phyloP scores from a whole-genome alignment of 2,329 filamentous ascomycete species.

The Aspergillus floridensis region DNA sequence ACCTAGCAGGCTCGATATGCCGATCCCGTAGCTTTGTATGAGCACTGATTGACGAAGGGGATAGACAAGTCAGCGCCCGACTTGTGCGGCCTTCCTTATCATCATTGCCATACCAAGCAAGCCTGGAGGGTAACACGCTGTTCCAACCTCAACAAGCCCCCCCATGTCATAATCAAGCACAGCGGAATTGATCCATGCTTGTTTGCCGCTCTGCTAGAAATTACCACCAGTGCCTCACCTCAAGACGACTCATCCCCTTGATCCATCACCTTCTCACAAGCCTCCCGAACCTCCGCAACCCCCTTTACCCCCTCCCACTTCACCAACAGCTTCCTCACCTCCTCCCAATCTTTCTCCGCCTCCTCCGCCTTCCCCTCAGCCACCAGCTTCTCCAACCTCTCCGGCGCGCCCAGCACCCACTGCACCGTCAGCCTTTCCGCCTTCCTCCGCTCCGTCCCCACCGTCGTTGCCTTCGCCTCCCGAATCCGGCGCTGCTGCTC shows the following conservation, averaged over 20 bases:
- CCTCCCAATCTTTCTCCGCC: conserved; percentile 43
- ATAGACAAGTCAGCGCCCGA: not conserved
- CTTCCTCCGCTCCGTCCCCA: conserved; percentile 19
- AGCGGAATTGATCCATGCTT: no score
- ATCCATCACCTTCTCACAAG: conserved; percentile 42
- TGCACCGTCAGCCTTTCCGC: conserved; percentile 43
- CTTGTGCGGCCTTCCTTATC: not conserved
- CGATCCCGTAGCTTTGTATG: not conserved
- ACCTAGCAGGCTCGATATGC: not conserved
- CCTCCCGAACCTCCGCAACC: conserved; percentile 38
- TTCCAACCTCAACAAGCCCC: not conserved
- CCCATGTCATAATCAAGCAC: no score
- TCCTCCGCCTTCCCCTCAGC: conserved; percentile 40
- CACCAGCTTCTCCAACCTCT: conserved; percentile 37
- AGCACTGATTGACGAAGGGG: not conserved
- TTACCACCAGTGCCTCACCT: conserved; percentile 3
- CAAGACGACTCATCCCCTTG: conserved; percentile 24
- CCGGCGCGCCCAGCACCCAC: conserved; percentile 46
- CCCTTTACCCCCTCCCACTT: conserved; percentile 46
- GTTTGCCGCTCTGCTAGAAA: no score
- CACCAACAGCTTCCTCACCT: conserved; percentile 38
- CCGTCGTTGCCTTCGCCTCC: conserved; percentile 21
- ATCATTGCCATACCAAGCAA: not conserved
- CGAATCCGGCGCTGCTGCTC: conserved; percentile 31
- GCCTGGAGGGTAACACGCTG: not conserved